Base-by-base conservation (phyloP, 208 protist genomes). In the Leishmania tropica region DNA sequence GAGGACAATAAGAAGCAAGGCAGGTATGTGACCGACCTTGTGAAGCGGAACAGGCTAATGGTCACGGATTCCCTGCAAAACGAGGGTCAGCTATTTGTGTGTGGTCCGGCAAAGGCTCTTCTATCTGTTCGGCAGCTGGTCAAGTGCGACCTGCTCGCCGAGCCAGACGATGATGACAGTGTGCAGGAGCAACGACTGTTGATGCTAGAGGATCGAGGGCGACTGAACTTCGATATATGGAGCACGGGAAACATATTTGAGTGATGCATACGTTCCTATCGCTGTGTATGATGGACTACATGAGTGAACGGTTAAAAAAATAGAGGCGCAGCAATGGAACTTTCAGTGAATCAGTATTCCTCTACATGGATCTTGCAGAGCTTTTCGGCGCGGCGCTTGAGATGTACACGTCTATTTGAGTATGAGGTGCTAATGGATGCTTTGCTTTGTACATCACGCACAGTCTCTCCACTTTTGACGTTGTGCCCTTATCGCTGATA, bases 161-260 rank as follows among this genome's bases (percentile, higher is more conserved):
- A 89, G 74, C 70, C 78, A 19, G 92, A 93, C 74, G 93, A 97
- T 78, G 92, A 95, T 78, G 91, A 94, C 72, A 95, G 94, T 78
- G 77, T 91, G 58, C 81, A 85, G 35, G 88, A 96, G 78, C 92
- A 95, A 80, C 85, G 93, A 11, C 48, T 95, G 13, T 67, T 92
- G 48, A 53, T 92, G 21, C 80, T 97, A 54, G 89, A 95, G 56
- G 77, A 86, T 76, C 87, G 86, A 71, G 78, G 83, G 3, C 87
- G 92, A 75, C 45, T 97, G 56, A 84, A 89, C 62, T 97, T 97
- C 83, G 90, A 97, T 79, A 84, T 92, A 37, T 97, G 94, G 94
- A 91, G 89, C 51, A 90, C 87, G 35, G 84, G 89, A 31, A 92
- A 84, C 68, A 88, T 92, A 56, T 95, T 97, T 81, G 79, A 76